Conservation (phyloP, 2,329 filamentous ascomycete species). For the Trichophyton benhamiae region DNA sequence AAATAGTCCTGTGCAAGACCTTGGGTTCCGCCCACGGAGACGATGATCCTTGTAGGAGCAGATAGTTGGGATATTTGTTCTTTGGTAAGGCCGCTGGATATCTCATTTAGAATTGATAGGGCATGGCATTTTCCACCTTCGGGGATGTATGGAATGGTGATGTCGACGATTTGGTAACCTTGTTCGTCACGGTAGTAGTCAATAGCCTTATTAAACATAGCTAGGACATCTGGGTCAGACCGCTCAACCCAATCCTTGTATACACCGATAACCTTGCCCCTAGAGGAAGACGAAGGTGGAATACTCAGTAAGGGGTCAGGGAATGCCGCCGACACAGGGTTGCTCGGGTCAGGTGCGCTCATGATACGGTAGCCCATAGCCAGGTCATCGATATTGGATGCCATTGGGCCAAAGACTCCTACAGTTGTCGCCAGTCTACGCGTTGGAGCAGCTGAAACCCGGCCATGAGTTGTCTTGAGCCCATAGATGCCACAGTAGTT, state of each 20-base stretch:
- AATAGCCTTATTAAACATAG: conserved; percentile 50
- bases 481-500: conserved; percentile 71
- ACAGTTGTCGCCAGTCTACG: conserved; percentile 48
- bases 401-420: conserved; percentile 62
- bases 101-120: conserved; percentile 63
- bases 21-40: conserved; percentile 48
- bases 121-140: conserved; percentile 68
- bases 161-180: conserved; percentile 34
- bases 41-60: conserved; percentile 56
- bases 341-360: conserved; percentile 55
- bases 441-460: conserved; percentile 49
- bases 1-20: conserved; percentile 59
- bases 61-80: conserved; percentile 47
- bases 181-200: conserved; percentile 36
- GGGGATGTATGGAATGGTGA: conserved; percentile 45
- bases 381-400: conserved; percentile 63
- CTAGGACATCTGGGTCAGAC: conserved; percentile 51
- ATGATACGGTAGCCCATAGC: conserved; percentile 72
- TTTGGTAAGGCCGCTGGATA: conserved; percentile 39
- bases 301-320: conserved; percentile 39
- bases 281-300: conserved; percentile 29
- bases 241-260: conserved; percentile 57
- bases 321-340: conserved; percentile 51
- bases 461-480: conserved; percentile 64
- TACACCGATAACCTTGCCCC: conserved; percentile 55